These are phyloP conservation scores for Colletotrichum limetticola DNA, from an alignment of 2,329 filamentous ascomycete genomes.

Conservation along the genomic window DNA sequence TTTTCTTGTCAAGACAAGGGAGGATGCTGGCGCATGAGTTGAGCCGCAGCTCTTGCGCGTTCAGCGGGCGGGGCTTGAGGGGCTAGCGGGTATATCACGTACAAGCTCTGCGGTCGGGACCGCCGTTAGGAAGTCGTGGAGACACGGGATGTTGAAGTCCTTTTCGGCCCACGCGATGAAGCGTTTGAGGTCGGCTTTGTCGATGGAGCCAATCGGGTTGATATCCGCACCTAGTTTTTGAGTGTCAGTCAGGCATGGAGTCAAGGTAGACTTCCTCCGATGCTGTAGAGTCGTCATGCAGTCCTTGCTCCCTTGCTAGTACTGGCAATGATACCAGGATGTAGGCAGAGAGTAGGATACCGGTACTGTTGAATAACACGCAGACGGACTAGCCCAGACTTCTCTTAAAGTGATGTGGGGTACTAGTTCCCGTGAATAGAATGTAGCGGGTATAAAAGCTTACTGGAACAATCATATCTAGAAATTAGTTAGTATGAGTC, in stretches of 20 bases:
- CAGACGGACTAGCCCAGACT: neutral
- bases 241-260: constrained; percentile 1
- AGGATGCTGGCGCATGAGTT: neutral
- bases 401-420: neutral
- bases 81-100: constrained; percentile 1
- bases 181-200: constrained; percentile 75
- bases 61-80: neutral
- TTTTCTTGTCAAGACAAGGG: too few species aligned
- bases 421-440: neutral
- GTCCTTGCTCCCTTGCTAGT: neutral
- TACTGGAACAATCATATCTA: constrained; percentile 35
- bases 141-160: constrained; percentile 71
- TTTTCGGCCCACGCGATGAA: constrained; percentile 75
- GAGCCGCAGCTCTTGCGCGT: neutral
- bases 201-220: constrained; percentile 71
- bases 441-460: neutral
- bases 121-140: constrained; percentile 73
- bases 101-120: constrained; percentile 69
- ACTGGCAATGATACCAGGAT: neutral
- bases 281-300: neutral
- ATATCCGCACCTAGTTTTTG: constrained; percentile 45
- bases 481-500: neutral
- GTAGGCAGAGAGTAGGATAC: neutral
- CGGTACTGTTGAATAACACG: neutral
- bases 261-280: neutral